A percentile compares a stretch with the other conserved stretches of the same genome.
Conservation (phyloP, 208 protist species). For the Wallacemonas rigidus region DNA sequence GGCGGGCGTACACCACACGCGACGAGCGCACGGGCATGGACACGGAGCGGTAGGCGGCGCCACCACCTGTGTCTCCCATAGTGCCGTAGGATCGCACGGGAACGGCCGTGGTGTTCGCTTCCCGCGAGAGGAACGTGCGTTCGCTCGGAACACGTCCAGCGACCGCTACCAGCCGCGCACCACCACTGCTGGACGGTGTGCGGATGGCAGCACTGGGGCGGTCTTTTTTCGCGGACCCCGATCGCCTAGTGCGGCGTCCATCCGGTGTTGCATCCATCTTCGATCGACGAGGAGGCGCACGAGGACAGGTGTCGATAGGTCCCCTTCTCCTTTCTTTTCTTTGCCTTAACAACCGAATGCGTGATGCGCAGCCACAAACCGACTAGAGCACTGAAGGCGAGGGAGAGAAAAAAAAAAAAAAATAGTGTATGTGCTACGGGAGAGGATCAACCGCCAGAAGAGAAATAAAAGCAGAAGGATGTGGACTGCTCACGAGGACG, state of each 20-base stretch:
- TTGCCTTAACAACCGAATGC: too few species aligned
- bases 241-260: not conserved
- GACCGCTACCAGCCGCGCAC: slow-evolving; percentile 6
- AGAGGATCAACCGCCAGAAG: too few species aligned
- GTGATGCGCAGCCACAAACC: too few species aligned
- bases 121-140: slow-evolving; percentile 4
- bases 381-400: too few species aligned
- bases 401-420: too few species aligned
- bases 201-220: slow-evolving; percentile 2
- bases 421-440: too few species aligned
- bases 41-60: slow-evolving; percentile 32
- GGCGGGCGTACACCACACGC: slow-evolving; percentile 48
- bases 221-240: not conserved
- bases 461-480: too few species aligned
- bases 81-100: slow-evolving; percentile 40
- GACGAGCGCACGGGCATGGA: slow-evolving; percentile 59
- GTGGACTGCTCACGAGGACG: too few species aligned
- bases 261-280: not conserved
- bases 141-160: slow-evolving; percentile 16
- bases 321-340: too few species aligned
- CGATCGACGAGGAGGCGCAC: not conserved
- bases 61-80: not conserved
- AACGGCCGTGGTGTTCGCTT: not conserved
- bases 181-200: slow-evolving; percentile 28
- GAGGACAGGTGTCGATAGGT: too few species aligned